Evolutionary conservation across 1,284 basidiomycete species (phyloP).

Genomic region (Phellopilus nigrolimitatus): DNA sequence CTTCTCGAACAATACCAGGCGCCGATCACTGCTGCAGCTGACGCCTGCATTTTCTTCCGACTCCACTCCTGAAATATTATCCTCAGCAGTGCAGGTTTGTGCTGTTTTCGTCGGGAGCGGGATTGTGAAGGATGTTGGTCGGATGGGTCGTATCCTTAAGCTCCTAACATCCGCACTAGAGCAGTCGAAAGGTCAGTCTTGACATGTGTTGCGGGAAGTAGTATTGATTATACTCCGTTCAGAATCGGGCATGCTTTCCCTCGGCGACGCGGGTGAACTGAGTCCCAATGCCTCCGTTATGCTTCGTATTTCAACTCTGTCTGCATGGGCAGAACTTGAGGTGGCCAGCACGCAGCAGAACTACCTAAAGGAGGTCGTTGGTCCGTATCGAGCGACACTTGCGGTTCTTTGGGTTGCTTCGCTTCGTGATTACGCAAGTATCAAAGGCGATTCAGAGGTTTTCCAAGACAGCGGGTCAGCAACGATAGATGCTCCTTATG

Average conservation of each 20-base stretch:
- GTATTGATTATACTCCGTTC: no score
- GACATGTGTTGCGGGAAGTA: slow-evolving; percentile 9
- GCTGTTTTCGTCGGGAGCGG: slow-evolving; percentile 95
- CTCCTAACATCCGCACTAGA: slow-evolving; percentile 86
- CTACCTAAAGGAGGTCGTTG: slow-evolving; percentile 81
- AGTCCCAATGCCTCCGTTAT: slow-evolving; percentile 94
- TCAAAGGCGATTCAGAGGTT: slow-evolving; percentile 85
- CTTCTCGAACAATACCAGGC: slow-evolving; percentile 99
- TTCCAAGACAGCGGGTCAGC: slow-evolving; percentile 65
- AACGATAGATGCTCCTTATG: slow-evolving; percentile 77
- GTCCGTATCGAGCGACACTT: slow-evolving; percentile 74
- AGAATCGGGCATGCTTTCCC: slow-evolving; percentile 80
- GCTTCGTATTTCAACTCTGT: slow-evolving; percentile 89
- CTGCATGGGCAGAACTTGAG: slow-evolving; percentile 95
- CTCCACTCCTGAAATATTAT: slow-evolving; percentile 92
- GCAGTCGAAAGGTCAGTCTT: slow-evolving; percentile 70
- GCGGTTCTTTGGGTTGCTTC: slow-evolving; percentile 86
- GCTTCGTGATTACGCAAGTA: slow-evolving; percentile 88
- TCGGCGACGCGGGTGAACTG: slow-evolving; percentile 85
- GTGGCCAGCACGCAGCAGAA: slow-evolving; percentile 70
- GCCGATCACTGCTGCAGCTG: slow-evolving; percentile 95
- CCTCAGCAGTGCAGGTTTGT: slow-evolving; percentile 89
- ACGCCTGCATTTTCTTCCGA: slow-evolving; percentile 95
- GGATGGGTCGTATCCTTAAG: slow-evolving; percentile 95
- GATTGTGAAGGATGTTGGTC: slow-evolving; percentile 83